Evolutionary conservation across 2,329 filamentous ascomycete species (phyloP).

Genomic region (Trichoderma pleuroti): DNA sequence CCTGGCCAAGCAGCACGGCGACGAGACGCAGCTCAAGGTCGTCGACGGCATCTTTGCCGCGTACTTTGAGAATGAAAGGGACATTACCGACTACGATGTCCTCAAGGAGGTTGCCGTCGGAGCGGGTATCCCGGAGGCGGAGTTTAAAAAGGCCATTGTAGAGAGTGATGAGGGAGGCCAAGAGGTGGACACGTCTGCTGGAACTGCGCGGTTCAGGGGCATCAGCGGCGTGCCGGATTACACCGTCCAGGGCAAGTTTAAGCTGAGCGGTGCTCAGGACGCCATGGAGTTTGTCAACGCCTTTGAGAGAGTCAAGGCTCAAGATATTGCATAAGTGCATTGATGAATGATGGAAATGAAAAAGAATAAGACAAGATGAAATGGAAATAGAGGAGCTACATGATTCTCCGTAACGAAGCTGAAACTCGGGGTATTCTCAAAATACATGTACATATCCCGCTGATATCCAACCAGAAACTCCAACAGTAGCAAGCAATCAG

Average conservation of each 20-base stretch:
- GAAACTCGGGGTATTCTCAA: neutral
- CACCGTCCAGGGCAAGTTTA: conserved; percentile 63
- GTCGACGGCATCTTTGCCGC: conserved; percentile 42
- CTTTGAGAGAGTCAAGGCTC: conserved; percentile 56
- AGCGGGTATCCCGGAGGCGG: conserved; percentile 45
- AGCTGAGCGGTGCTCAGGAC: conserved; percentile 67
- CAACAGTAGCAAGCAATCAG: neutral
- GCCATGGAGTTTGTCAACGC: conserved; percentile 60
- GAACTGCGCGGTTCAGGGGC: conserved; percentile 29
- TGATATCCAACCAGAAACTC: neutral
- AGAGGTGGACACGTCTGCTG: conserved; percentile 33
- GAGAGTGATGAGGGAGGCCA: conserved; percentile 47
- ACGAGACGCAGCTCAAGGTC: conserved; percentile 55
- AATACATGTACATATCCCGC: neutral
- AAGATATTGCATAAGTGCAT: conserved; percentile 21
- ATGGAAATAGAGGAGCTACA: neutral
- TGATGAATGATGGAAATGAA: neutral
- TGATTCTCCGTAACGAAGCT: neutral
- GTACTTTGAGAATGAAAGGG: conserved; percentile 42
- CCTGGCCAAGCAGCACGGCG: conserved; percentile 46
- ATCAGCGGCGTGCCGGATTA: conserved; percentile 70
- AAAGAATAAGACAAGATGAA: neutral
- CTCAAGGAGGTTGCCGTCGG: conserved; percentile 34
- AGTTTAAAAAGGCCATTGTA: conserved; percentile 37
- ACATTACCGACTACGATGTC: conserved; percentile 41